Base-by-base conservation (phyloP, 2,329 filamentous ascomycete genomes). In the Magnaporthales sp. region DNA sequence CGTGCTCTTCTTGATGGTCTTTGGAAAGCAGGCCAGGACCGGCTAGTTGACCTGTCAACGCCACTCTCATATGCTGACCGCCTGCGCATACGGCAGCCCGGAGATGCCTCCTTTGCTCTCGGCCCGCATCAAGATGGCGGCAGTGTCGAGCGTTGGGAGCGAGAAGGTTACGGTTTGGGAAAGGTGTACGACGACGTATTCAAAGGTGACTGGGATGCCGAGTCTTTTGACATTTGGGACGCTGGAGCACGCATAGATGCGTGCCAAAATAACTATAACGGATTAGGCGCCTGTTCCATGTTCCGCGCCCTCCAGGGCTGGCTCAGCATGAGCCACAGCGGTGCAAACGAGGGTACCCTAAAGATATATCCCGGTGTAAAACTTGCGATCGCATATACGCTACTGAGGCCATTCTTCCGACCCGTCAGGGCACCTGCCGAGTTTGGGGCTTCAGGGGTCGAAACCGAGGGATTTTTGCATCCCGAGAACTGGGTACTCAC, bases 241-340 rank as follows among this genome's bases (percentile, higher is more conserved):
- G 88, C 88, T 0, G 87, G 85, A 69, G 84, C 85, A 7, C 85
- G 93, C 4, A 81, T 94, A 0, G 77, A 79, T 0, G 91, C 90
- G 3, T 84, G 87, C 2, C 88, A 86, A 68, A 89, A 97, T 75
- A 78, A 93, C 38, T 95, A 97, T 75, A 83, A 91, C 64, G 92
- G 93, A 0, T 83, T 92, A 0, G 93, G 93, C 0, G 88, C 91
- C 0, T 96, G 92, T 77, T 89, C 85, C 62, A 92, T 93, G 81
- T 93, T 97, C 77, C 85, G 94, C 54, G 90, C 92, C 83, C 94
- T 91, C 76, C 93, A 97, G 77, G 93, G 92, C 22, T 97, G 93
- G 93, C 77, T 97, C 65, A 86, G 85, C 68, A 89, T 97, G 83
- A 92, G 89, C 67, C 79, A 81, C n/a, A 89, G 87, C 0, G 87